phyloP scores from a whole-genome alignment of 2,329 filamentous ascomycete genomes.

The Venturia asperata region DNA sequence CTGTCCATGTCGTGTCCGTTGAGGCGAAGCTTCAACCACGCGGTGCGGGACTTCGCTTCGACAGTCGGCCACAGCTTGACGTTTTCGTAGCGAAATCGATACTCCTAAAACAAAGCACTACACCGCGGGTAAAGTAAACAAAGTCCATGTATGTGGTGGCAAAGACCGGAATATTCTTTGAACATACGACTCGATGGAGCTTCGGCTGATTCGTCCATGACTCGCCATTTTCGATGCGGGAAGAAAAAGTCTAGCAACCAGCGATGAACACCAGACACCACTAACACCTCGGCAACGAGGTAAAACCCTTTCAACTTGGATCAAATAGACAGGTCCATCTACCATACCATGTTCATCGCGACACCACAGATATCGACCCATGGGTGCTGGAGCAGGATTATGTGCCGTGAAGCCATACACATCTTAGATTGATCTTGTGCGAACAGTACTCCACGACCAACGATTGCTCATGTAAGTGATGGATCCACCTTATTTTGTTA shows the following conservation, averaged over 20 bases:
- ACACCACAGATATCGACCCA: not conserved
- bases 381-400: not conserved
- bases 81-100: not conserved
- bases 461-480: not conserved
- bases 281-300: not conserved
- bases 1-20: not conserved
- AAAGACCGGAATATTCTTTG: not conserved
- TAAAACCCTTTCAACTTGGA: too few relatives aligned
- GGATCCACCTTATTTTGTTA: not conserved
- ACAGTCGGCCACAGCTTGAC: not conserved
- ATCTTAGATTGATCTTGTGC: not conserved
- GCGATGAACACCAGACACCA: not conserved
- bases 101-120: not conserved
- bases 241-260: not conserved
- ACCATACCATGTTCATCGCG: not conserved
- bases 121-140: not conserved
- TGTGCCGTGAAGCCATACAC: not conserved
- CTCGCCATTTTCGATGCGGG: not conserved
- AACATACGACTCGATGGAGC: not conserved
- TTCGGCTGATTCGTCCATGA: not conserved
- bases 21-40: not conserved
- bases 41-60: not conserved
- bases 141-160: not conserved
- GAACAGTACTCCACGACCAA: not conserved
- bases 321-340: too few relatives aligned